These are phyloP conservation scores for Serendipita indica DNA, from an alignment of 768 basidiomycete species.

Conservation along the genomic window DNA sequence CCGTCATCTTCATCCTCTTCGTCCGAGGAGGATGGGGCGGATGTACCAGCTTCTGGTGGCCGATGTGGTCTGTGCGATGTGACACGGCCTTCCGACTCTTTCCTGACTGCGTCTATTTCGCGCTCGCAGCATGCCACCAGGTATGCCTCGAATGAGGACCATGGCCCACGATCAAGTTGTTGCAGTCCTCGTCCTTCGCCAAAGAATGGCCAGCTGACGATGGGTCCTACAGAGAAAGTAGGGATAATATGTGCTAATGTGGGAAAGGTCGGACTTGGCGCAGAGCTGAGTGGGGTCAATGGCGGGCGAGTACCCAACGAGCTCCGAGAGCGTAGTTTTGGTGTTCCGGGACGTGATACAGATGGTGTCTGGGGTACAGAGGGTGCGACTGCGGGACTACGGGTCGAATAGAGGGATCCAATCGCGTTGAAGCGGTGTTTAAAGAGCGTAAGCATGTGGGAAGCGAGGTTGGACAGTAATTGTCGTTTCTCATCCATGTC, in stretches of 20 bases:
- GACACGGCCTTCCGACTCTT: conserved; percentile 62
- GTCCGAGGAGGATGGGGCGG: not conserved
- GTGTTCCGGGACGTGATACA: not conserved
- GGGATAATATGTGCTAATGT: conserved; percentile 14
- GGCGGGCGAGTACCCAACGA: conserved; percentile 34
- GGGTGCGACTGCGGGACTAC: not conserved
- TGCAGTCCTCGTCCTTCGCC: conserved; percentile 53
- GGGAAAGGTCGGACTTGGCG: conserved; percentile 19
- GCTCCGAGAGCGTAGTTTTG: not conserved
- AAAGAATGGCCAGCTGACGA: conserved; percentile 85
- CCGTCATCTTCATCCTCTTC: conserved; percentile 15
- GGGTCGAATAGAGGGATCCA: conserved; percentile 38
- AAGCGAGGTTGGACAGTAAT: conserved; percentile 53
- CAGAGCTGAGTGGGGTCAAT: conserved; percentile 15
- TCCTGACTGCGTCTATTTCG: conserved; percentile 58
- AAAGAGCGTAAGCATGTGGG: conserved; percentile 55
- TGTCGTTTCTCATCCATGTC: conserved; percentile 46
- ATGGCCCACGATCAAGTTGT: conserved; percentile 71
- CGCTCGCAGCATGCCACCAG: conserved; percentile 49
- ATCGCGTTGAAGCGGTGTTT: conserved; percentile 61
- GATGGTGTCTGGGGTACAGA: not conserved
- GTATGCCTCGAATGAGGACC: conserved; percentile 46
- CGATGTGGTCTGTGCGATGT: conserved; percentile 66
- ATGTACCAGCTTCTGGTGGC: conserved; percentile 46
- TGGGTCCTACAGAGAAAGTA: conserved; percentile 55